Evolutionary conservation across 2,329 filamentous ascomycete genomes (phyloP), one percentile per base, ranked within the genome.

Genomic region (Endocalyx cinctus): DNA sequence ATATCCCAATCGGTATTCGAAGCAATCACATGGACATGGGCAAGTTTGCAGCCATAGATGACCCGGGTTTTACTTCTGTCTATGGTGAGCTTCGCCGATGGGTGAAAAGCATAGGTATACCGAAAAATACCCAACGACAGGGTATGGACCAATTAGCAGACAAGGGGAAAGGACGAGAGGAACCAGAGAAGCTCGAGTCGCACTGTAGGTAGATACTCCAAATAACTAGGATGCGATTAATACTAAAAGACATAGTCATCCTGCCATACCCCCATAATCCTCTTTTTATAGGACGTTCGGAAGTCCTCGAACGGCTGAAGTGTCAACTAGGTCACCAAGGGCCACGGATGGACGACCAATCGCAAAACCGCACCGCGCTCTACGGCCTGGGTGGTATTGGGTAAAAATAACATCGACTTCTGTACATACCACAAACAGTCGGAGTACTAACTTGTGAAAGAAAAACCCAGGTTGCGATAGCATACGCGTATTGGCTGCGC

Each of bases 391-490:
- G 51, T 4, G 51, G 52, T 7, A 41, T 49, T 12, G 51, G 51
- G 46, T 52, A 42, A 25, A 28, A n/a, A n/a, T n/a, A n/a, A n/a
- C n/a, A n/a, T n/a, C n/a, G n/a, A n/a, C n/a, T n/a, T n/a, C n/a
- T n/a, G n/a, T n/a, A n/a, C n/a, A n/a, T n/a, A n/a, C n/a, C n/a
- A n/a, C n/a, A n/a, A n/a, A n/a, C n/a, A 5, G 14, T 31, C 12
- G 16, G 8, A 23, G n/a, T 27, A 11, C 40, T 47, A 15, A 52
- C 7, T n/a, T 3, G 2, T 7, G 1, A 7, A 15, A 59, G 54
- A 3, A 59, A 59, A 47, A 57, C 55, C 6, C 55, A 59, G 35
- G 51, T 59, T n/a, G 56, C 52, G 0, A 28, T 60, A 10, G 43
- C 35, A 7, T 59, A 58, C 18, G 39, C 34, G 6, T 51, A 51